Evolutionary conservation across 805 yeast genomes (phyloP).

Genomic region (Starmerella etchellsii): DNA sequence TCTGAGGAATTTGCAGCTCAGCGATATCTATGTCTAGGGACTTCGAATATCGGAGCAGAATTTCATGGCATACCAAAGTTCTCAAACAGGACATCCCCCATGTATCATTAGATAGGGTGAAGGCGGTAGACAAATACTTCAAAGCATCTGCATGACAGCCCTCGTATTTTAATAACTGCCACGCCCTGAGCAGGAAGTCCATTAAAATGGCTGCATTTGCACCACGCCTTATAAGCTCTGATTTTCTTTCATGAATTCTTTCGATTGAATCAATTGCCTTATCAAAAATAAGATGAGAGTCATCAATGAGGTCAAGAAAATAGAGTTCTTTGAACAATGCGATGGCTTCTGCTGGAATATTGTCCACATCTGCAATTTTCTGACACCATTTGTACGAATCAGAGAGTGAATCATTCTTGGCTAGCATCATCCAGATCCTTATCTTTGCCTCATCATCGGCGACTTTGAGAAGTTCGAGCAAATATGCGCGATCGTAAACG

Average conservation of each 20-base stretch:
- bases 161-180: neutral
- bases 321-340: neutral
- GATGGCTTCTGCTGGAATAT: neutral
- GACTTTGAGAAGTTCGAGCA: neutral
- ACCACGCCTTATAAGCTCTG: neutral
- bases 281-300: no score
- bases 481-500: neutral
- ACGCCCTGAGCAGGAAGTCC: neutral
- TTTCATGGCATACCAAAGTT: neutral
- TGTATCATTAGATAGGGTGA: neutral
- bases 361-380: neutral
- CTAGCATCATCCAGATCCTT: neutral
- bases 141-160: slow-evolving; percentile 3
- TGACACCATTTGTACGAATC: slow-evolving; percentile 1
- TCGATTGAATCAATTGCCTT: neutral
- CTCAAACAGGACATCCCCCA: neutral
- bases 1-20: no score
- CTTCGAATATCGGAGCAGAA: no score
- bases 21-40: no score
- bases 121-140: neutral
- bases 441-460: neutral
- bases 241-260: neutral
- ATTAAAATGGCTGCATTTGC: neutral
- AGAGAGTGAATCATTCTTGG: neutral
- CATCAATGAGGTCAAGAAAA: neutral